A percentile compares a stretch with the other conserved stretches of the same genome.
These are phyloP conservation scores for Hygrocybe punicea DNA, from an alignment of 768 basidiomycete genomes.

Conservation along the genomic window DNA sequence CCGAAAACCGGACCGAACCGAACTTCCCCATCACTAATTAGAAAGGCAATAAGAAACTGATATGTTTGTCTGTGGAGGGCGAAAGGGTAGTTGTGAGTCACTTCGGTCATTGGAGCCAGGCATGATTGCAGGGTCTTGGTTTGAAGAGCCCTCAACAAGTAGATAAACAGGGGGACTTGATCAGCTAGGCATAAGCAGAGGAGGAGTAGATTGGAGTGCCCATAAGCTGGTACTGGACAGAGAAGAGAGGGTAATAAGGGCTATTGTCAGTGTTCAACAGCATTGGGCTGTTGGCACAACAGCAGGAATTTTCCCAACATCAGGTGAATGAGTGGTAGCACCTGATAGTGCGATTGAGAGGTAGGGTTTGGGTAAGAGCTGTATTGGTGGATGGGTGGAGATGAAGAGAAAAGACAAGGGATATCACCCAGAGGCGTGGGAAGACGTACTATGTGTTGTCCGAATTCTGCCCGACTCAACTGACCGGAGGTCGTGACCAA, in stretches of 20 bases:
- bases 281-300: constrained; percentile 20
- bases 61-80: neutral
- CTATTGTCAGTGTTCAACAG: constrained; percentile 33
- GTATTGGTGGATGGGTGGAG: constrained; percentile 1
- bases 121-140: constrained; percentile 26
- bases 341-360: neutral
- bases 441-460: too few species aligned
- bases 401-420: too few species aligned
- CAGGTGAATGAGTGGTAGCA: neutral
- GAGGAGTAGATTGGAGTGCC: constrained; percentile 60
- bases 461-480: too few species aligned
- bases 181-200: constrained; percentile 62
- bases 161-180: constrained; percentile 43
- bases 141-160: constrained; percentile 29
- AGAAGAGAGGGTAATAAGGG: constrained; percentile 52
- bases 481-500: too few species aligned
- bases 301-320: neutral
- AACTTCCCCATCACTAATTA: too few species aligned
- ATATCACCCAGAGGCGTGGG: too few species aligned
- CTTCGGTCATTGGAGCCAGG: constrained; percentile 14
- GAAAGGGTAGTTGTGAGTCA: neutral
- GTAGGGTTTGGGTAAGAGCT: constrained; percentile 7
- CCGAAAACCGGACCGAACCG: too few species aligned
- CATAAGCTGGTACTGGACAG: constrained; percentile 68
- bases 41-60: constrained; percentile 8